Percentiles rank a stretch among this genome's conserved stretches.
phyloP scores from a whole-genome alignment of 2,329 filamentous ascomycete genomes.

The Xylaria sp. region DNA sequence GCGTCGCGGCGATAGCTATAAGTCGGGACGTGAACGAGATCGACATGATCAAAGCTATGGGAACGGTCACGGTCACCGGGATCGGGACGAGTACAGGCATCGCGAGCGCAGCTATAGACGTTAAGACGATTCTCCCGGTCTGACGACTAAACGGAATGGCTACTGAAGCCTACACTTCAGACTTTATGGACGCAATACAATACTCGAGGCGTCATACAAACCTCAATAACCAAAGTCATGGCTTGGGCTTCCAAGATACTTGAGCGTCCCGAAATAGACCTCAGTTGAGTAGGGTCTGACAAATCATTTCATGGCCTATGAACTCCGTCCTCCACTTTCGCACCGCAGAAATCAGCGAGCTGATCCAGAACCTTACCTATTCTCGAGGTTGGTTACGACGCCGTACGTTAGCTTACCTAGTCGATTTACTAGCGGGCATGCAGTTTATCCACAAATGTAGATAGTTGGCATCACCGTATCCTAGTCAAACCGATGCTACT shows the following conservation, averaged over 20 bases:
- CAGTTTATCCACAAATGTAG: background rate
- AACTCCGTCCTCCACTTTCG: background rate
- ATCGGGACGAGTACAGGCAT: conserved; percentile 36
- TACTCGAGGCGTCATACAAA: background rate
- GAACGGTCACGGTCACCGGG: conserved; percentile 36
- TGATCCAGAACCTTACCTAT: background rate
- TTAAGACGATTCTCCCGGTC: conserved; percentile 4
- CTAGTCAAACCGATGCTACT: background rate
- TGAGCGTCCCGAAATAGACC: too few species aligned
- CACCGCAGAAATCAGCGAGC: background rate
- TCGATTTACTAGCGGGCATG: conserved; percentile 2
- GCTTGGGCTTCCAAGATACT: too few species aligned
- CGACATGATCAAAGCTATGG: conserved; percentile 37
- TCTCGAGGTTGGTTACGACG: background rate
- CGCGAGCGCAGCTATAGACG: conserved; percentile 26
- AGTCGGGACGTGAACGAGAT: conserved; percentile 49
- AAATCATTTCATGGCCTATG: background rate
- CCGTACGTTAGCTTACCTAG: conserved; percentile 5
- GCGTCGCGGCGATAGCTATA: conserved; percentile 47
- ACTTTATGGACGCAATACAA: background rate
- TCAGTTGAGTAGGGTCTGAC: too few species aligned
- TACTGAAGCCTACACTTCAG: background rate
- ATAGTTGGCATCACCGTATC: background rate
- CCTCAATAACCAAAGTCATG: background rate
- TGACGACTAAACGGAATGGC: background rate